A percentile compares a stretch with the other conserved stretches of the same genome.
Conservation (phyloP, 441 rosid genomes). For the Melastoma candidum region DNA sequence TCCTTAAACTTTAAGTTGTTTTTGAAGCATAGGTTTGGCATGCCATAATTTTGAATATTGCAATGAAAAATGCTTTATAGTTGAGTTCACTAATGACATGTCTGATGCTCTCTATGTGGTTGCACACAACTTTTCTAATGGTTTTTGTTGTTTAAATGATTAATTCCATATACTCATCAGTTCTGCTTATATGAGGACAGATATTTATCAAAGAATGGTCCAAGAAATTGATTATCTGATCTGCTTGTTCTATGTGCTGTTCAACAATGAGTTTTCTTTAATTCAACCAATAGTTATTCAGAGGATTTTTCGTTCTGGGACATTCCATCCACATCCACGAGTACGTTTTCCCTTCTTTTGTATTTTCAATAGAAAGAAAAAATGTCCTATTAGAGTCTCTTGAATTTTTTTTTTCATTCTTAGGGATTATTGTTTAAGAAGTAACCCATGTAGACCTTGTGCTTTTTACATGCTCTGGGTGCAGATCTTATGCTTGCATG, state of each 20-base stretch:
- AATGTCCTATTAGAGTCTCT: no score
- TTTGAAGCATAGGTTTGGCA: not conserved
- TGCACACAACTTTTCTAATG: no score
- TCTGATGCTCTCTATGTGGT: no score
- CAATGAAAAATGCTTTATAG: no score
- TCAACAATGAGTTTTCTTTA: slow-evolving; percentile 29
- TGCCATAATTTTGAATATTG: not conserved
- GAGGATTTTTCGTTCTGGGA: slow-evolving; percentile 75
- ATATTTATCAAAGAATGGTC: no score
- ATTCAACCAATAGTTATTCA: slow-evolving; percentile 57
- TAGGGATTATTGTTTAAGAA: slow-evolving; percentile 1
- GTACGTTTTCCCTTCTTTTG: slow-evolving; percentile 32
- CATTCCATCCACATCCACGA: slow-evolving; percentile 80
- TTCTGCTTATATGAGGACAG: no score
- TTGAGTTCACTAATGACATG: no score
- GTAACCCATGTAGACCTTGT: slow-evolving; percentile 1
- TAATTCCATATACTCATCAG: no score
- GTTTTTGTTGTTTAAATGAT: no score
- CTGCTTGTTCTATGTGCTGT: not conserved
- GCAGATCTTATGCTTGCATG: slow-evolving; percentile 98
- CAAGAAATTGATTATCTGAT: no score
- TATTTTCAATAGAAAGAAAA: no score
- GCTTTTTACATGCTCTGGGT: slow-evolving; percentile 18
- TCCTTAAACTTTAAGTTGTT: slow-evolving; percentile 28
- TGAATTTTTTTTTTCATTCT: no score